Conservation (phyloP, 495 filamentous ascomycete genomes). For the Darksidea phi region DNA sequence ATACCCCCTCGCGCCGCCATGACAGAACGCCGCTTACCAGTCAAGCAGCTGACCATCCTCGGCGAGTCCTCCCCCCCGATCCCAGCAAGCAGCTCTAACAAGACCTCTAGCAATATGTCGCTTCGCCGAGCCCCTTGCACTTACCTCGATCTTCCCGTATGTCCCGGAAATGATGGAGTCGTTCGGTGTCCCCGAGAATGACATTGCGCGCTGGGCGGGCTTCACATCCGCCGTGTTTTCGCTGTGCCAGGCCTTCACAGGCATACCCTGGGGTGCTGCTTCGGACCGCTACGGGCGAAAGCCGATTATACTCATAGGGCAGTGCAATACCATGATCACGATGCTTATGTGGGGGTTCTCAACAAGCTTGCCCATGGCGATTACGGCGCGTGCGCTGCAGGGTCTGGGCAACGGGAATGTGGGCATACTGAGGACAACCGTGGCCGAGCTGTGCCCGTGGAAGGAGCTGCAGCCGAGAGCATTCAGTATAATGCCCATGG, state of each 20-base stretch:
- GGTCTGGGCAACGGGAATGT: slow-evolving; percentile 69
- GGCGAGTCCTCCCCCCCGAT: slow-evolving; percentile 23
- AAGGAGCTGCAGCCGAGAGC: slow-evolving; percentile 77
- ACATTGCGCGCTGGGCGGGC: slow-evolving; percentile 76
- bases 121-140: slow-evolving; percentile 81
- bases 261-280: slow-evolving; percentile 74
- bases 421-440: slow-evolving; percentile 67
- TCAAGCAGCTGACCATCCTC: slow-evolving; percentile 41
- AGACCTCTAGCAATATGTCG: slow-evolving; percentile 61
- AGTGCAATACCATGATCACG: slow-evolving; percentile 69
- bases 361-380: slow-evolving; percentile 66
- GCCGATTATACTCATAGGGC: slow-evolving; percentile 66
- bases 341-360: slow-evolving; percentile 78
- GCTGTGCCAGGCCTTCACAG: slow-evolving; percentile 68
- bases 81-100: not conserved
- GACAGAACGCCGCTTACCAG: slow-evolving; percentile 37
- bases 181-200: slow-evolving; percentile 68
- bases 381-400: slow-evolving; percentile 64
- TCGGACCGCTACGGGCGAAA: slow-evolving; percentile 76
- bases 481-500: slow-evolving; percentile 81
- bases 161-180: slow-evolving; percentile 84
- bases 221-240: slow-evolving; percentile 72
- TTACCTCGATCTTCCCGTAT: slow-evolving; percentile 87
- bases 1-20: slow-evolving; percentile 11
- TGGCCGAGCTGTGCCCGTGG: slow-evolving; percentile 75